Base-by-base conservation (phyloP, 2,329 filamentous ascomycete genomes). In the Epicoccum sorghinum region DNA sequence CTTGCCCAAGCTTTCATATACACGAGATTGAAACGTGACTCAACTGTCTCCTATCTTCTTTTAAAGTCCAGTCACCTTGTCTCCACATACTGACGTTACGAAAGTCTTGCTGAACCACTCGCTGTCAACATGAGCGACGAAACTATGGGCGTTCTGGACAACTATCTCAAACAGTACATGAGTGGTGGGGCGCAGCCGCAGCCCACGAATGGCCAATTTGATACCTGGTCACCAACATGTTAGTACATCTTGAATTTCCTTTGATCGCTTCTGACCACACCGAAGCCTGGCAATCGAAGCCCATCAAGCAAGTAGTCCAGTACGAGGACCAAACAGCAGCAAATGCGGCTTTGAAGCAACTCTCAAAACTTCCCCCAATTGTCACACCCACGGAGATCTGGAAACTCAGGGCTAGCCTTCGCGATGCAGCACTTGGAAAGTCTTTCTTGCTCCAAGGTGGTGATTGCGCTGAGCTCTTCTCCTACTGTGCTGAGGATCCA, bases 381-480 rank as follows among this genome's bases (percentile, higher is more conserved):
- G 91, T 95, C 27, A 90, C 90, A 52, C 88, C 90, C 4, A 82
- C 82, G 43, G 91, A 95, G 75, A 96, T 99, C 69, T 82, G 85
- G 64, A 88, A 86, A 59, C 83, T 99, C 47, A 92, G 92, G 71
- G 81, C 85, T 47, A 88, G 86, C 66, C 83, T 99, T 22, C 86
- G 86, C 55, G 91, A 96, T 78, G 95, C 96, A 5, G 95, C 95
- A 4, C 80, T 89, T 32, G 95, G 95, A 30, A 92, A 93, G 62
- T 91, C 93, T 10, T 98, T 99, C 74, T 82, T 99, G 8, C 85
- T 99, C 4, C 95, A 99, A 78, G 95, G 95, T 56, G 95, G 93
- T 41, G 95, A 99, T 78, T 99, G 95, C 71, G 95, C 95, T 13
- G 95, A 99, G 79, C 84, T 98, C 8, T 99, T 99, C 70, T 91